These are phyloP conservation scores for Stagonosporopsis rhizophila DNA, from an alignment of 2,329 filamentous ascomycete genomes.

Conservation along the genomic window DNA sequence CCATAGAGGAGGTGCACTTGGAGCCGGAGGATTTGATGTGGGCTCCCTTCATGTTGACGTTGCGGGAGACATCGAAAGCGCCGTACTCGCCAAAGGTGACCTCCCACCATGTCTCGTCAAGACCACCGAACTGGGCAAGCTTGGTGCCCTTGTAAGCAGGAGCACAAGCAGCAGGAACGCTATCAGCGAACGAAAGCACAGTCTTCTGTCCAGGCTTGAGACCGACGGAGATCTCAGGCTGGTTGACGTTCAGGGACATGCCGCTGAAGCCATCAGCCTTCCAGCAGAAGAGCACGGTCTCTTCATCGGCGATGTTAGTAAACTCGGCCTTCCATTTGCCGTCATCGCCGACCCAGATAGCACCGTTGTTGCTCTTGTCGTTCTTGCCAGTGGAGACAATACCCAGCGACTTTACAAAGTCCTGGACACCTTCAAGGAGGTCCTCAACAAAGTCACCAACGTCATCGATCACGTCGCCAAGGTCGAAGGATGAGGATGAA, in stretches of 20 bases:
- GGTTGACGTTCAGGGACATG: constrained; percentile 48
- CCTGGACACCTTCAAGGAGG: constrained; percentile 29
- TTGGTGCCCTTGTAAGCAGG: constrained; percentile 46
- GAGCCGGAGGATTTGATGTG: constrained; percentile 48
- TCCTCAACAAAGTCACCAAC: constrained; percentile 29
- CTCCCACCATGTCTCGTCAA: constrained; percentile 56
- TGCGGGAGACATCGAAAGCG: constrained; percentile 54
- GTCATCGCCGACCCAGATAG: constrained; percentile 47
- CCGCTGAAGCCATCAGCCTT: constrained; percentile 40
- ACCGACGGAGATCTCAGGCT: constrained; percentile 49
- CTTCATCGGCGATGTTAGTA: constrained; percentile 44
- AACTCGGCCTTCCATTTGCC: constrained; percentile 46
- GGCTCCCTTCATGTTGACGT: constrained; percentile 55
- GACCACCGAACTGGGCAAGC: constrained; percentile 48
- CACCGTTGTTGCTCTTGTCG: constrained; percentile 37
- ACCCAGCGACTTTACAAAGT: constrained; percentile 30
- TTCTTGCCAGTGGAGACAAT: constrained; percentile 37
- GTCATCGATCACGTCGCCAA: constrained; percentile 20
- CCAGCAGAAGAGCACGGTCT: constrained; percentile 49
- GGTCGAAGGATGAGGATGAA: constrained; percentile 2
- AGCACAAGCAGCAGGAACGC: constrained; percentile 52
- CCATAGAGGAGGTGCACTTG: constrained; percentile 53
- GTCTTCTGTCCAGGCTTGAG: constrained; percentile 47
- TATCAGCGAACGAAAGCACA: constrained; percentile 49
- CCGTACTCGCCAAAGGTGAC: constrained; percentile 50